Conservation (phyloP, 345 rosid genomes). For the Dimocarpus longan region DNA sequence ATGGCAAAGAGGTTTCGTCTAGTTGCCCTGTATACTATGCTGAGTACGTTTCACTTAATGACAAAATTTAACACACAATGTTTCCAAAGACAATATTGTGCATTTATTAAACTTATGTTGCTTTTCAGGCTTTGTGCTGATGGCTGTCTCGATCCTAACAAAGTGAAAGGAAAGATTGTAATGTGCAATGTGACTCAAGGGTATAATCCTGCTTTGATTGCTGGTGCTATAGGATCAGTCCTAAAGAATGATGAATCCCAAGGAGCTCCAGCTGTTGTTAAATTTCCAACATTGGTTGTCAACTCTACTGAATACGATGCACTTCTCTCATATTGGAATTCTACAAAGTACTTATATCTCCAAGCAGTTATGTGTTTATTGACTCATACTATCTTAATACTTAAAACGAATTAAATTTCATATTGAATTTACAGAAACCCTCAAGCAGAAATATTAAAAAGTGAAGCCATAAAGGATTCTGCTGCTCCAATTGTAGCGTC, state of each 20-base stretch:
- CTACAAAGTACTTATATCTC: conserved; percentile 33
- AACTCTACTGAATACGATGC: background rate
- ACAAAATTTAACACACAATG: background rate
- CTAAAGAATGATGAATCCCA: background rate
- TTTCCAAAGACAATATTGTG: no score
- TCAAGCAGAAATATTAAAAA: conserved; percentile 21
- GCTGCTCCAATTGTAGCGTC: conserved; percentile 10
- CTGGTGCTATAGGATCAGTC: conserved; percentile 39
- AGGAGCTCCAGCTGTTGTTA: background rate
- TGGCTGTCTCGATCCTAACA: conserved; percentile 30
- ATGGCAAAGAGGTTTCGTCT: conserved; percentile 21
- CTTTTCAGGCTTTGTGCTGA: conserved; percentile 30
- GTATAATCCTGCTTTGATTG: background rate
- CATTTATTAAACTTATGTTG: background rate
- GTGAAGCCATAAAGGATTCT: conserved; percentile 12
- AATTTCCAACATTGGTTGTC: conserved; percentile 34
- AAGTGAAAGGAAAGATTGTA: conserved; percentile 44
- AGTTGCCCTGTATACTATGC: background rate
- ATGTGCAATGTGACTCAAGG: conserved; percentile 3
- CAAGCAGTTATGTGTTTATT: background rate
- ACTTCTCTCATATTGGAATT: conserved; percentile 28
- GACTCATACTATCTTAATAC: background rate
- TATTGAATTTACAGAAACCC: conserved; percentile 7
- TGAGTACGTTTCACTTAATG: conserved; percentile 24
- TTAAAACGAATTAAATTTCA: background rate